These are phyloP conservation scores for Scorias spongiosa DNA, from an alignment of 2,329 filamentous ascomycete genomes.

Conservation along the genomic window DNA sequence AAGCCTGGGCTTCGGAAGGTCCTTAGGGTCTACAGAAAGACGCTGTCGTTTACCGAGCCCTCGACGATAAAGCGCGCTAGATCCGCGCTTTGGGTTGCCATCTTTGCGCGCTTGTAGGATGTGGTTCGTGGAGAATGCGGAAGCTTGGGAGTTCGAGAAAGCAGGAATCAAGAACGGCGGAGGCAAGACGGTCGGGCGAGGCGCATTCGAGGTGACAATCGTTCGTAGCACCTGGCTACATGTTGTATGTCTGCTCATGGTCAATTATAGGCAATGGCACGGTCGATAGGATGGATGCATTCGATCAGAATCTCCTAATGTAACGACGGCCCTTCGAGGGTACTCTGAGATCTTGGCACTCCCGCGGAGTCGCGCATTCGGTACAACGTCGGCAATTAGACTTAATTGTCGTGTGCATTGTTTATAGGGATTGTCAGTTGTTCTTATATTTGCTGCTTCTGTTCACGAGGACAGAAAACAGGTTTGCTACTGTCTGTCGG, in stretches of 20 bases:
- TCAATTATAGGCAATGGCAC: background rate
- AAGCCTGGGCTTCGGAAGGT: conserved; percentile 56
- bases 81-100: conserved; percentile 63
- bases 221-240: background rate
- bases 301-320: too few species aligned
- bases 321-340: too few species aligned
- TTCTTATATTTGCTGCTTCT: too few species aligned
- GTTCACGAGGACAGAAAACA: too few species aligned
- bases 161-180: conserved; percentile 22
- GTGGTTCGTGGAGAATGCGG: conserved; percentile 16
- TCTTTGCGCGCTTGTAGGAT: conserved; percentile 37
- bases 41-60: conserved; percentile 47
- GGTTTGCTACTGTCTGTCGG: too few species aligned
- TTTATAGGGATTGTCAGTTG: too few species aligned
- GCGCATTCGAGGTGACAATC: background rate
- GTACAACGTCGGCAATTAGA: too few species aligned
- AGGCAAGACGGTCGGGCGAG: conserved; percentile 7
- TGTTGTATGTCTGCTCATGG: background rate
- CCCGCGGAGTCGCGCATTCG: too few species aligned
- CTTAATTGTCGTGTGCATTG: too few species aligned
- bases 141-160: conserved; percentile 10
- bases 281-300: too few species aligned
- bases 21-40: conserved; percentile 57
- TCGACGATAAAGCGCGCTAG: conserved; percentile 65
- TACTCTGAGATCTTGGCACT: too few species aligned